Evolutionary conservation across 441 rosid species (phyloP).

Genomic region (Populus hybrid): DNA sequence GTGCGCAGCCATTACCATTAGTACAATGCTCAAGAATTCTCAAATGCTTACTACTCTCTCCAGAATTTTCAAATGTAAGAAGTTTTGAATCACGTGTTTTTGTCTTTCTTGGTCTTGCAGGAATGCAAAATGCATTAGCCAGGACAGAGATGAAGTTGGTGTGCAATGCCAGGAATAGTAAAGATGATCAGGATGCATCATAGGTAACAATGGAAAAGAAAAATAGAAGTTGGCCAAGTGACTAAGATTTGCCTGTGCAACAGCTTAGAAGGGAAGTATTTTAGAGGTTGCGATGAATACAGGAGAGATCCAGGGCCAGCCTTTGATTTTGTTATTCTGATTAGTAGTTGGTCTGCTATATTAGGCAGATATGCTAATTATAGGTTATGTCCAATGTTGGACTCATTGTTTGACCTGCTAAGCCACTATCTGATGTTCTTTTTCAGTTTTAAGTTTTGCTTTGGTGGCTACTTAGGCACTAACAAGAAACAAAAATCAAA

Average conservation of each 20-base stretch:
- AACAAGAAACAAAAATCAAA: no score
- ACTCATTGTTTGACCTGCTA: no score
- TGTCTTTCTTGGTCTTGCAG: background rate
- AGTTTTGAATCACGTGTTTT: background rate
- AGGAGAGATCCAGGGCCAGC: slow-evolving; percentile 26
- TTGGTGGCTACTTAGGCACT: no score
- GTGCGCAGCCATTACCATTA: slow-evolving; percentile 57
- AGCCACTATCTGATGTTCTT: no score
- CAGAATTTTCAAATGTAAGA: background rate
- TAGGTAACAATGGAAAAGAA: background rate
- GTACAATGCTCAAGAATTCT: slow-evolving; percentile 10
- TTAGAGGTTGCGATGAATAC: slow-evolving; percentile 17
- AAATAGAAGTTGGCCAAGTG: background rate
- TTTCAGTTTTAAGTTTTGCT: no score
- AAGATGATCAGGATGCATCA: background rate
- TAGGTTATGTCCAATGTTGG: background rate
- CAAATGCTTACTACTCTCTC: background rate
- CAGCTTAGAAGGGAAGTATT: slow-evolving; percentile 1
- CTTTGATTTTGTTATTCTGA: slow-evolving; percentile 10
- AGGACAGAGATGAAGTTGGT: background rate
- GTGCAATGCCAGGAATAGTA: slow-evolving; percentile 24
- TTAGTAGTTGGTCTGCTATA: background rate
- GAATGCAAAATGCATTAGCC: background rate
- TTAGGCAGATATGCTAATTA: background rate
- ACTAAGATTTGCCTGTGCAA: background rate